Evolutionary conservation across 257 asterid species (phyloP), one percentile per base, ranked within the genome.

Genomic region (Scutellaria minor): DNA sequence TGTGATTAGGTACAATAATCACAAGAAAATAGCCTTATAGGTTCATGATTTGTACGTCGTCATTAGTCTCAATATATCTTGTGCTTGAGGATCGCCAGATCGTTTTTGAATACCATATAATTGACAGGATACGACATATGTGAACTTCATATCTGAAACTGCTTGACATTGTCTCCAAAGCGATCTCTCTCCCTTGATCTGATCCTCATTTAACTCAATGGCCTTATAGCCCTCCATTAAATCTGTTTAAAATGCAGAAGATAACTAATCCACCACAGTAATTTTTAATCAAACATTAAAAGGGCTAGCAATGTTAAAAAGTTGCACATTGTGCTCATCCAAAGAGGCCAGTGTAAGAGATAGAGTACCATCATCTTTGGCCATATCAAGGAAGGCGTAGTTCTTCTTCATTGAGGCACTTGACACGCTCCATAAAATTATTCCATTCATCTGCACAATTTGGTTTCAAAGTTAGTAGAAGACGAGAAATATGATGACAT

Each of bases 341-440:
- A 73, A 45, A 65, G 56, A 64, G 50, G 27, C 24, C 22, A 40
- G 55, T 9, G 65, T 31, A 31, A 35, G 66, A 75, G 69, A 72
- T 47, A 42, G 48, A 40, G 45, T 86, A 92, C 98, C 98, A 52
- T 90, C 95, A 80, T 90, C 91, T 76, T 76, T 85, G 76, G 98
- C 98, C 96, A 92, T 89, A 78, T 92, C 98, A 66, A 92, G 96
- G 82, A 92, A 92, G 53, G 96, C 90, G n/a, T n/a, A 90, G 93
- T 58, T 85, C 93, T 37, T 88, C 97, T 76, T 90, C 96, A 46
- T 58, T 81, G 66, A 9, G 7, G 68, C 96, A 83, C 2, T 84
- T 72, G 64, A 88, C 85, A 70, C 98, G 93, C 82, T 92, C 96
- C 76, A 92, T 83, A 69, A 92, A 92, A 81, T 92, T 92, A 78